Evolutionary conservation across 108 stramenopile genomes (phyloP).

Genomic region (Poteriospumella lacustris): DNA sequence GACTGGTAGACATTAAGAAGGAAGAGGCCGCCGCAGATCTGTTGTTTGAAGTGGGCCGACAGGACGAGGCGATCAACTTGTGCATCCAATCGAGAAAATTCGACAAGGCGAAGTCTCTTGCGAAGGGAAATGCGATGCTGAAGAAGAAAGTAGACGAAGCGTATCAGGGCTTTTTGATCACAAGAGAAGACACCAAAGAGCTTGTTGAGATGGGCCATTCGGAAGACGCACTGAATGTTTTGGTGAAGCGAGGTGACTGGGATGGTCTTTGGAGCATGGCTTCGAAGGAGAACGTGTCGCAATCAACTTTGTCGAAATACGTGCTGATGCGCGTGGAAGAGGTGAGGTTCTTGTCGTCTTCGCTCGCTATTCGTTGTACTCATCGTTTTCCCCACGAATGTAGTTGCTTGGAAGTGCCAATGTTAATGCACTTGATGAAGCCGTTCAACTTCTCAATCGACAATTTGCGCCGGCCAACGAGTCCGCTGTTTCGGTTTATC

Average conservation of each 20-base stretch:
- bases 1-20: slow-evolving; percentile 42
- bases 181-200: slow-evolving; percentile 51
- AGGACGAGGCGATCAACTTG: slow-evolving; percentile 49
- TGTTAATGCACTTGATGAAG: slow-evolving; percentile 35
- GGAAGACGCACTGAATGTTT: slow-evolving; percentile 52
- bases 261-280: slow-evolving; percentile 54
- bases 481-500: slow-evolving; percentile 21
- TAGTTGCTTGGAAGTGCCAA: neutral
- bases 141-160: slow-evolving; percentile 26
- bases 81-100: slow-evolving; percentile 43
- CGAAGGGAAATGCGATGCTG: slow-evolving; percentile 10
- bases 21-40: slow-evolving; percentile 55
- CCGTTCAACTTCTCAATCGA: slow-evolving; percentile 34
- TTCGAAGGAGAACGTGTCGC: slow-evolving; percentile 34
- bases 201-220: slow-evolving; percentile 53
- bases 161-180: slow-evolving; percentile 45
- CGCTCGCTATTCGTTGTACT: neutral
- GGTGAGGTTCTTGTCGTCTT: slow-evolving; percentile 29
- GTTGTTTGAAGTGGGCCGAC: slow-evolving; percentile 42
- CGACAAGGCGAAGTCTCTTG: slow-evolving; percentile 48
- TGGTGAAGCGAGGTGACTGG: slow-evolving; percentile 56
- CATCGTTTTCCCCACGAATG: neutral
- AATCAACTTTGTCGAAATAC: slow-evolving; percentile 40
- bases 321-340: slow-evolving; percentile 31
- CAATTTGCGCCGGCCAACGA: slow-evolving; percentile 32